Evolutionary conservation across 768 basidiomycete species (phyloP).

Genomic region (Lactarius trivialis): DNA sequence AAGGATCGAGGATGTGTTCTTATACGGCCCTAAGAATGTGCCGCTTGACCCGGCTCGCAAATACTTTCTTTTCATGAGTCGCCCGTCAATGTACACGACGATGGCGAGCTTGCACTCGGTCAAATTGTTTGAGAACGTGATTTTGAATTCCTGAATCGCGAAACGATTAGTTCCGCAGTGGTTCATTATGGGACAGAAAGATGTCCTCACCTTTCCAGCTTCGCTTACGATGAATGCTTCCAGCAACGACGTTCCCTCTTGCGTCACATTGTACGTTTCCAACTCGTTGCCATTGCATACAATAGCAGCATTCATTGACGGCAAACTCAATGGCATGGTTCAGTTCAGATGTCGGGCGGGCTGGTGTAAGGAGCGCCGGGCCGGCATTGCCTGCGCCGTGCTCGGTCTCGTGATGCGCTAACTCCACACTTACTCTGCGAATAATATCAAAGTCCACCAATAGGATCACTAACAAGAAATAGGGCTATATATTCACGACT

Average conservation of each 20-base stretch:
- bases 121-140: neutral
- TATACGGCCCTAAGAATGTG: neutral
- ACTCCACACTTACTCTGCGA: too few relatives aligned
- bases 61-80: neutral
- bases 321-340: too few relatives aligned
- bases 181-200: neutral
- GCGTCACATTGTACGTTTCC: neutral
- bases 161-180: neutral
- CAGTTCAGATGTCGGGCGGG: too few relatives aligned
- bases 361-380: too few relatives aligned
- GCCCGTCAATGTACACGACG: constrained; percentile 3
- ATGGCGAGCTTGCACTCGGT: neutral
- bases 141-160: constrained; percentile 1
- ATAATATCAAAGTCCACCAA: too few relatives aligned
- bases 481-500: too few relatives aligned
- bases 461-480: too few relatives aligned
- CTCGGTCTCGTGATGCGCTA: too few relatives aligned
- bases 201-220: constrained; percentile 10
- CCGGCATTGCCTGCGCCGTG: too few relatives aligned
- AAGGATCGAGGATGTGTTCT: neutral
- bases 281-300: too few relatives aligned
- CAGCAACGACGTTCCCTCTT: neutral
- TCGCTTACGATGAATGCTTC: constrained; percentile 9
- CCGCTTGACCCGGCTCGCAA: neutral
- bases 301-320: too few relatives aligned